These are phyloP conservation scores for Carex scoparia DNA, from an alignment of 176 grass and related monocot genomes.

Conservation along the genomic window DNA sequence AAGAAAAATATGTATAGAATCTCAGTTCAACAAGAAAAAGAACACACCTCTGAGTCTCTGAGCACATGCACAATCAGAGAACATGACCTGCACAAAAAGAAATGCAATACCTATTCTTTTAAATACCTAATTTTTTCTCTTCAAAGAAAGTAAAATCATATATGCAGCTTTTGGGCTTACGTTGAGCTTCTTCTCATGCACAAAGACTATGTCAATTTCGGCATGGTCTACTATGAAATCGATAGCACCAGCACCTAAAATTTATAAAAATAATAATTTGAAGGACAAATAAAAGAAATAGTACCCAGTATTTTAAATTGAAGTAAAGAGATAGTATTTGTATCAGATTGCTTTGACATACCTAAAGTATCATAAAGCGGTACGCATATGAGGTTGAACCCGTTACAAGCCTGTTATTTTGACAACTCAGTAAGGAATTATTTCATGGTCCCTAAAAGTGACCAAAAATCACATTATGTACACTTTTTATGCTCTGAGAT, in stretches of 20 bases:
- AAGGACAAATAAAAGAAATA: neutral
- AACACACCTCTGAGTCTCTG: conserved; percentile 57
- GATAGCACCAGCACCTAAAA: conserved; percentile 66
- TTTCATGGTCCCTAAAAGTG: neutral
- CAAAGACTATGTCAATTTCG: conserved; percentile 72
- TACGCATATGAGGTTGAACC: conserved; percentile 69
- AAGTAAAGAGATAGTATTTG: neutral
- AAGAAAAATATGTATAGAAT: neutral
- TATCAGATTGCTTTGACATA: conserved; percentile 21
- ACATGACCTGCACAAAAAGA: conserved; percentile 44
- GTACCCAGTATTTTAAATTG: conserved; percentile 14
- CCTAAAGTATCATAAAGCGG: conserved; percentile 94
- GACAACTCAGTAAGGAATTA: conserved; percentile 10
- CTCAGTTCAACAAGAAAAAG: neutral
- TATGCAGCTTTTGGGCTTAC: conserved; percentile 4
- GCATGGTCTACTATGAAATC: conserved; percentile 93
- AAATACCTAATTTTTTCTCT: neutral
- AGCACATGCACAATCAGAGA: conserved; percentile 43
- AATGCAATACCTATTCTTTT: neutral
- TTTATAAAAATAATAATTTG: neutral
- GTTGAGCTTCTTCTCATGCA: conserved; percentile 98
- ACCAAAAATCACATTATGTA: neutral
- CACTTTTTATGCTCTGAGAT: neutral
- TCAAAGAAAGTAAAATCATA: neutral
- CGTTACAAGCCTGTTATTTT: conserved; percentile 85